phyloP scores from a whole-genome alignment of 176 grass and related monocot genomes.

The Tillandsia leiboldiana region DNA sequence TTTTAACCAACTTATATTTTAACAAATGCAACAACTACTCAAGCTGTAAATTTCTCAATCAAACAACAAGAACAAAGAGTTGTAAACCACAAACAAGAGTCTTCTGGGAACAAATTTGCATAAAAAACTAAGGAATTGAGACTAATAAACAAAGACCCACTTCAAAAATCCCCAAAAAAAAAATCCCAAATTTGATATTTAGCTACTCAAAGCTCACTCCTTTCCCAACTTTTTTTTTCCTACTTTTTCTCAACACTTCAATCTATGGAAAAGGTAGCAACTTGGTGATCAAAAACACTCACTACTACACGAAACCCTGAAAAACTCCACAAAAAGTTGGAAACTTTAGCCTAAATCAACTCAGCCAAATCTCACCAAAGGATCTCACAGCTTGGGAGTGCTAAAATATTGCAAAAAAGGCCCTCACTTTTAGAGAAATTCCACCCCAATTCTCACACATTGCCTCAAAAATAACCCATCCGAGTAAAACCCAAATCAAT shows the following conservation, averaged over 20 bases:
- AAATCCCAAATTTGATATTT: background rate
- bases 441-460: background rate
- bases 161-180: background rate
- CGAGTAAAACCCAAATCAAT: conserved; percentile 1
- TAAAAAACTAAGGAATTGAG: background rate
- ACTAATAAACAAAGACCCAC: background rate
- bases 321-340: background rate
- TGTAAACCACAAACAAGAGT: no score
- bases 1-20: background rate
- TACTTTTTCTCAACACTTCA: no score
- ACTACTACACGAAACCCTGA: background rate
- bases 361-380: background rate
- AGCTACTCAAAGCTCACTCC: no score
- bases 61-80: no score
- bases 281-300: no score
- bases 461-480: background rate
- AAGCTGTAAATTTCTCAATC: no score
- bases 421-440: background rate
- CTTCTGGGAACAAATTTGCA: no score
- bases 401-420: background rate
- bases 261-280: no score
- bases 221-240: no score
- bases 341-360: background rate
- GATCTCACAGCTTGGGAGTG: background rate
- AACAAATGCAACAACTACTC: no score